A percentile compares a stretch with the other conserved stretches of the same genome.
Evolutionary conservation across 345 rosid species (phyloP).

Genomic region (Lumnitzera littorea): DNA sequence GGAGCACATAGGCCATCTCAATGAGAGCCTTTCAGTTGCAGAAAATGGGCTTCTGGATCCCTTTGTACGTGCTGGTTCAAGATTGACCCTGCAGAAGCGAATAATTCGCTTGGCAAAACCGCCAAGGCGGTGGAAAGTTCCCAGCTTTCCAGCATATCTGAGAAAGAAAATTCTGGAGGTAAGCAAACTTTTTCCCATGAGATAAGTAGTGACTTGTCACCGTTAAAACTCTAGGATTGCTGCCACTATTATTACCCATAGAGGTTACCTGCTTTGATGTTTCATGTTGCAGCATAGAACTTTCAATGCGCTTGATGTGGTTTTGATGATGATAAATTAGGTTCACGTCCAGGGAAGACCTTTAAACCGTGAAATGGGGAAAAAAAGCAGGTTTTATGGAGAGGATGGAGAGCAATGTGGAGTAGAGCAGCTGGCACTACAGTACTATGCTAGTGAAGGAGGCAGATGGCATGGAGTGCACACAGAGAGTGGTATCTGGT

Average conservation of each 20-base stretch:
- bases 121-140: constrained; percentile 95
- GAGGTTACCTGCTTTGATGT: neutral
- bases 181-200: neutral
- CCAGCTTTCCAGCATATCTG: constrained; percentile 43
- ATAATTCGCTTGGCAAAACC: constrained; percentile 84
- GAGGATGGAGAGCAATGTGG: constrained; percentile 89
- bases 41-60: constrained; percentile 75
- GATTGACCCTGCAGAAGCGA: constrained; percentile 70
- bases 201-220: constrained; percentile 1
- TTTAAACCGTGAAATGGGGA: constrained; percentile 67
- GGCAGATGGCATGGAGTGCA: constrained; percentile 88
- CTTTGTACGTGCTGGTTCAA: constrained; percentile 95
- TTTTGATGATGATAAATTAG: constrained; percentile 24
- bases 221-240: neutral
- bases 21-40: constrained; percentile 75
- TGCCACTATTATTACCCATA: neutral
- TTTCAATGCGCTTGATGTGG: constrained; percentile 2
- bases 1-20: constrained; percentile 63
- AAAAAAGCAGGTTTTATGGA: constrained; percentile 78
- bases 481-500: constrained; percentile 88
- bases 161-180: constrained; percentile 72
- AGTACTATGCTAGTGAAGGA: constrained; percentile 75
- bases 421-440: constrained; percentile 91
- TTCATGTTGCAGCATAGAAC: neutral
- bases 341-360: constrained; percentile 82